These are phyloP conservation scores for Hordeum marinum DNA, from an alignment of 176 grass and related monocot genomes.

Conservation along the genomic window DNA sequence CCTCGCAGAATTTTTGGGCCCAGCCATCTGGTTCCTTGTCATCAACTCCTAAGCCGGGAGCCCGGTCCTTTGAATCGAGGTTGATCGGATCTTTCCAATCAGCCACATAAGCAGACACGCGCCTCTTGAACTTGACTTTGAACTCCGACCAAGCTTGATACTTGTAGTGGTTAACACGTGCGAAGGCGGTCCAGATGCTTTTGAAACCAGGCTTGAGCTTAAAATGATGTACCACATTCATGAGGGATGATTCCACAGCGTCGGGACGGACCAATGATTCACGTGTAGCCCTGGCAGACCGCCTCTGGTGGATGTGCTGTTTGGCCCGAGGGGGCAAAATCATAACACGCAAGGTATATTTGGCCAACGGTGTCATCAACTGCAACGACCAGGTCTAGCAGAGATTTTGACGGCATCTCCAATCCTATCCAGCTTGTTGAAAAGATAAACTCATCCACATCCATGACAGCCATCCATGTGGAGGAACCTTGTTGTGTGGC, in stretches of 20 bases:
- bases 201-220: background rate
- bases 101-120: background rate
- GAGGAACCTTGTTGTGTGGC: background rate
- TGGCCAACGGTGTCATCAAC: background rate
- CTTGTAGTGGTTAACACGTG: background rate
- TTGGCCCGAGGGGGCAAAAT: background rate
- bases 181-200: background rate
- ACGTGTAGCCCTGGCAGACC: background rate
- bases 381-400: background rate
- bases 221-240: background rate
- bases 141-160: background rate
- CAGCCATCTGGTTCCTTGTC: background rate
- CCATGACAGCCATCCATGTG: background rate
- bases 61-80: background rate
- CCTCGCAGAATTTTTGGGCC: background rate
- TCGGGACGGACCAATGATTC: background rate
- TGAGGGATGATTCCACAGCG: background rate
- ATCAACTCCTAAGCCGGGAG: background rate
- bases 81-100: background rate
- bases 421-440: background rate
- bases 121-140: background rate
- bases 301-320: background rate
- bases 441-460: background rate
- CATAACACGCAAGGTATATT: background rate
- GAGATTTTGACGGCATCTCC: background rate